Percentiles rank a stretch among this genome's conserved stretches.
Conservation (phyloP, 768 basidiomycete genomes). For the Lentinula detonsa region DNA sequence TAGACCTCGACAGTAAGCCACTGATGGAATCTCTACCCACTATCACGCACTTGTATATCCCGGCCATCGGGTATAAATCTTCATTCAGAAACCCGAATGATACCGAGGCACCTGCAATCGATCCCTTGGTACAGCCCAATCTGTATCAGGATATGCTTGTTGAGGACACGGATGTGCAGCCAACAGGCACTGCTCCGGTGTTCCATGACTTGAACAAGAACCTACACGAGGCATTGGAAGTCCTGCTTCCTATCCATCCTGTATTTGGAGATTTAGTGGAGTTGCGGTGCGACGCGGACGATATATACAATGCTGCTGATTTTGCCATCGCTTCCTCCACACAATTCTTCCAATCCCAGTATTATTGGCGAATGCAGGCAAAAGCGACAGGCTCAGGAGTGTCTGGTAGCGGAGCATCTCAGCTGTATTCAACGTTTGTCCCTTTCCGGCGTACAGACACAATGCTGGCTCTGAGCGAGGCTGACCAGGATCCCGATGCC, state of each 20-base stretch:
- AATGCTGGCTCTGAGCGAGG: background rate
- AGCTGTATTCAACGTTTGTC: background rate
- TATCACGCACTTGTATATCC: slow-evolving; percentile 1
- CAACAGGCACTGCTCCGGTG: background rate
- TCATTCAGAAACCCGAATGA: background rate
- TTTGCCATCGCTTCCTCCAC: slow-evolving; percentile 1
- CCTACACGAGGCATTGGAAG: slow-evolving; percentile 2
- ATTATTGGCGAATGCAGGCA: background rate
- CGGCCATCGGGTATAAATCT: slow-evolving; percentile 1
- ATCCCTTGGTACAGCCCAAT: background rate
- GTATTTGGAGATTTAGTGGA: background rate
- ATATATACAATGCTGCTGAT: slow-evolving; percentile 2
- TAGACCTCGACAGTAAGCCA: background rate
- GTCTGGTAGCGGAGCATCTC: background rate
- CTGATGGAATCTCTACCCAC: background rate
- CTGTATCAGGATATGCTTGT: background rate
- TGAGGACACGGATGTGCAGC: background rate
- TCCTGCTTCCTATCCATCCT: background rate
- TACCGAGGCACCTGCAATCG: background rate
- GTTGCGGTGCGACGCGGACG: slow-evolving; percentile 2
- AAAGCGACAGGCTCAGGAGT: background rate
- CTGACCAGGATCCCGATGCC: background rate
- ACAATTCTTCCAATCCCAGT: slow-evolving; percentile 2
- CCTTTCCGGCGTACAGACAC: background rate
- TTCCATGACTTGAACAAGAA: background rate